Percentiles rank a stretch among this genome's conserved stretches.
These are phyloP conservation scores for Fraxinus albicans DNA, from an alignment of 305 asterid genomes.

Conservation along the genomic window DNA sequence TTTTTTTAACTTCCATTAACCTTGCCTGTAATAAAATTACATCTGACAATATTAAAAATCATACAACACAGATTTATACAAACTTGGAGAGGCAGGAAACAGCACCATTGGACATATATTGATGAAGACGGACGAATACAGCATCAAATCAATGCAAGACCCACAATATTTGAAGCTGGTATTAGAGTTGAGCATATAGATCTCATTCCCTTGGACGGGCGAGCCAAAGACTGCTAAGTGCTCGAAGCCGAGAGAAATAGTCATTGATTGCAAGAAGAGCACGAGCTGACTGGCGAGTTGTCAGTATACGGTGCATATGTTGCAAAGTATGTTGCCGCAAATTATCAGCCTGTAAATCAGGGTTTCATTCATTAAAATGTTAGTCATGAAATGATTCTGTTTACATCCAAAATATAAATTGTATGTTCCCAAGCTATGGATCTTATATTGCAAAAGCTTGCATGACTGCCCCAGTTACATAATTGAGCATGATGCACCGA, in stretches of 20 bases:
- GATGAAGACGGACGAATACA: not conserved
- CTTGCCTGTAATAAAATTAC: slow-evolving; percentile 17
- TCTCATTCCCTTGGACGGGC: slow-evolving; percentile 48
- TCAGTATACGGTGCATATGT: slow-evolving; percentile 42
- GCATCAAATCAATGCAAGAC: not conserved
- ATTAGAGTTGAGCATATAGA: not conserved
- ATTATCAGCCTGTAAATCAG: slow-evolving; percentile 40
- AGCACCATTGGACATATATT: not conserved
- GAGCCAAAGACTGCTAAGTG: slow-evolving; percentile 53
- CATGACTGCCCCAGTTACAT: not conserved
- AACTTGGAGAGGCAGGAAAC: not conserved
- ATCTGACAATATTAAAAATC: slow-evolving; percentile 12
- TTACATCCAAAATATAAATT: not conserved
- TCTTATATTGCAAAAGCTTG: not conserved
- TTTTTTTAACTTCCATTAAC: not conserved
- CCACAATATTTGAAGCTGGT: not conserved
- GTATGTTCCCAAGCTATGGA: not conserved
- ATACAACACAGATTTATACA: slow-evolving; percentile 17
- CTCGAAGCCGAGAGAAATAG: slow-evolving; percentile 49
- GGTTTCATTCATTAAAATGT: not conserved
- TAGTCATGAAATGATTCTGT: not conserved
- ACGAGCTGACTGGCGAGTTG: slow-evolving; percentile 53
- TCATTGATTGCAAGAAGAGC: slow-evolving; percentile 47
- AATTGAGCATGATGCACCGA: not conserved
- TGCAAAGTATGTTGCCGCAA: slow-evolving; percentile 43